Percentiles rank a stretch among this genome's conserved stretches.
Conservation (phyloP, 345 rosid genomes). For the Ceriops decandra region DNA sequence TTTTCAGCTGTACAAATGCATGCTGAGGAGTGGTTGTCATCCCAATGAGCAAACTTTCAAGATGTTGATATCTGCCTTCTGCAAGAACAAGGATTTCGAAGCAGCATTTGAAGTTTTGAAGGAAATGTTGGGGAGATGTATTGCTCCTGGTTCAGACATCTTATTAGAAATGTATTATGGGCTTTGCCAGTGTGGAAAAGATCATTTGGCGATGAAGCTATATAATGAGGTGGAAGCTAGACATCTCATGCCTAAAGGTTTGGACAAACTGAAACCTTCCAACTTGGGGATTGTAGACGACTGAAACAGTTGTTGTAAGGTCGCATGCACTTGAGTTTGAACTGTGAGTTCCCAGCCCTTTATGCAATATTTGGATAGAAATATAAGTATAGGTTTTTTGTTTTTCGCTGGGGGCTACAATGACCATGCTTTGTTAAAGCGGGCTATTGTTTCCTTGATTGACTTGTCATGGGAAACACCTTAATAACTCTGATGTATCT, state of each 20-base stretch:
- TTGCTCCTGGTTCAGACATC: slow-evolving; percentile 39
- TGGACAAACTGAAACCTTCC: slow-evolving; percentile 17
- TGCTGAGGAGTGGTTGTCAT: slow-evolving; percentile 63
- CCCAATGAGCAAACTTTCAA: slow-evolving; percentile 50
- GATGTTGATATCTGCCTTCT: slow-evolving; percentile 47
- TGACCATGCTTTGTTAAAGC: no score
- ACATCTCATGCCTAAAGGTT: slow-evolving; percentile 32
- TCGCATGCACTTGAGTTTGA: neutral
- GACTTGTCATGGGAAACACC: no score
- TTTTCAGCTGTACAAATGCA: slow-evolving; percentile 62
- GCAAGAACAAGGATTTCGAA: slow-evolving; percentile 56
- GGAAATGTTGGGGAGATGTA: slow-evolving; percentile 54
- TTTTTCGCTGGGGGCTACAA: no score
- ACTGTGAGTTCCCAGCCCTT: no score
- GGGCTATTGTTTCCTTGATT: no score
- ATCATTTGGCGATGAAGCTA: slow-evolving; percentile 43
- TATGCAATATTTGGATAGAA: no score
- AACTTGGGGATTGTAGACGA: slow-evolving; percentile 8
- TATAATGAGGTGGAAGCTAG: slow-evolving; percentile 39
- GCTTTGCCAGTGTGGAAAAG: slow-evolving; percentile 46
- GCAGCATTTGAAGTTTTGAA: slow-evolving; percentile 54
- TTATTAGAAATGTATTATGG: slow-evolving; percentile 44
- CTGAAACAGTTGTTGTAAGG: neutral
- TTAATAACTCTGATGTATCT: no score
- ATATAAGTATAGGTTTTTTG: no score